Conservation (phyloP, 2,329 filamentous ascomycete genomes). For the Fusarium duplospermum region DNA sequence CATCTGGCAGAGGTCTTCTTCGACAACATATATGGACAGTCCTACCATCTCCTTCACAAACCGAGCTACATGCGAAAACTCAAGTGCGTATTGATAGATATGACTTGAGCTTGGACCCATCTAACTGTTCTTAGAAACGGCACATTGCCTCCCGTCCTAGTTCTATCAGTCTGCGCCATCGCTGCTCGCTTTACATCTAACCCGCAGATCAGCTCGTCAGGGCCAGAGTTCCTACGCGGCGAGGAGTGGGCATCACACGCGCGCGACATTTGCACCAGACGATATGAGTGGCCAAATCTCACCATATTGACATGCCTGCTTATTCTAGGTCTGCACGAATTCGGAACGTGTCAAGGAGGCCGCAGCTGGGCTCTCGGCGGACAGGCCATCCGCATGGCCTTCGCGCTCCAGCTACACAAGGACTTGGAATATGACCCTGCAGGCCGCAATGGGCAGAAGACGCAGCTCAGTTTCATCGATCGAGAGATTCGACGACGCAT, state of each 20-base stretch:
- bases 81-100: slow-evolving; percentile 60
- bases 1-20: slow-evolving; percentile 96
- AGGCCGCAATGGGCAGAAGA: slow-evolving; percentile 68
- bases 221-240: slow-evolving; percentile 82
- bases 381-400: slow-evolving; percentile 96
- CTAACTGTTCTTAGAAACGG: slow-evolving; percentile 48
- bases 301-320: slow-evolving; percentile 93
- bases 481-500: slow-evolving; percentile 91
- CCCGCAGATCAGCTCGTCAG: slow-evolving; percentile 79
- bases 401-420: slow-evolving; percentile 91
- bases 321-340: slow-evolving; percentile 91
- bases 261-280: slow-evolving; percentile 85
- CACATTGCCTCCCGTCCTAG: slow-evolving; percentile 86
- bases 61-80: slow-evolving; percentile 95
- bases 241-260: slow-evolving; percentile 91
- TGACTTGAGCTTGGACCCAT: not conserved
- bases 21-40: slow-evolving; percentile 94
- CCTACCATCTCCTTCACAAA: slow-evolving; percentile 94
- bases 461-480: slow-evolving; percentile 87
- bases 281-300: slow-evolving; percentile 95
- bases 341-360: slow-evolving; percentile 95
- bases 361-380: slow-evolving; percentile 96
- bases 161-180: slow-evolving; percentile 93
- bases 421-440: slow-evolving; percentile 87
- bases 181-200: slow-evolving; percentile 96